phyloP scores from a whole-genome alignment of 768 basidiomycete genomes.

The Hericium erinaceus region DNA sequence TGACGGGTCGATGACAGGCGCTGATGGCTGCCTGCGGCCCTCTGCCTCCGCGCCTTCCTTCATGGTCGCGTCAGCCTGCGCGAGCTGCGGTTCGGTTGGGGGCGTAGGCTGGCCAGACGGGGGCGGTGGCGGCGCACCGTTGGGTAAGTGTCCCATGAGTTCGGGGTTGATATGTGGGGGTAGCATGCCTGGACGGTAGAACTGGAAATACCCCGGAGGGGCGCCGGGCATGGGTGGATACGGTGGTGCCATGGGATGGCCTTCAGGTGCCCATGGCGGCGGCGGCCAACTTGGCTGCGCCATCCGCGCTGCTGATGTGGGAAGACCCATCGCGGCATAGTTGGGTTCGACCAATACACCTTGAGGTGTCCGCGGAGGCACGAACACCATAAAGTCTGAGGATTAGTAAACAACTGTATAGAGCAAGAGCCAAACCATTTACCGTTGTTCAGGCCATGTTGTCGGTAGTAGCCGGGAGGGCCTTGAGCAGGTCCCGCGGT shows the following conservation, averaged over 20 bases:
- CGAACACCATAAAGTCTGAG: conserved; percentile 8
- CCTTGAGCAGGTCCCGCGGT: conserved; percentile 28
- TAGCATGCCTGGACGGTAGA: conserved; percentile 13
- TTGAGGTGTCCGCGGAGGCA: conserved; percentile 23
- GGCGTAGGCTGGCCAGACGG: neutral
- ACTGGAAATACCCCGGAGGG: conserved; percentile 8
- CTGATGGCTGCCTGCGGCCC: conserved; percentile 8
- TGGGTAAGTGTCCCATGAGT: conserved; percentile 8
- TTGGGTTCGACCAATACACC: conserved; percentile 34
- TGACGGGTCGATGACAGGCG: conserved; percentile 31
- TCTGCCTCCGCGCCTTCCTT: neutral
- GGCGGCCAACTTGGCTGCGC: conserved; percentile 22
- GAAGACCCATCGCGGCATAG: conserved; percentile 33
- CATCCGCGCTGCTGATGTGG: conserved; percentile 42
- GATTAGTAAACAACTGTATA: neutral
- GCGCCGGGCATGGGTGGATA: conserved; percentile 10
- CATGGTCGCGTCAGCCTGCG: conserved; percentile 1
- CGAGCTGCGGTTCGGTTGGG: conserved; percentile 4
- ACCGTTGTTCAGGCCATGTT: conserved; percentile 47
- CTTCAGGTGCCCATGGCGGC: conserved; percentile 30
- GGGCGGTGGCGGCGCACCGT: conserved; percentile 2
- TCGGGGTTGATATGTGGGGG: conserved; percentile 14
- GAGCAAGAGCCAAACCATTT: conserved; percentile 9
- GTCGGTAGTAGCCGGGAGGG: conserved; percentile 58
- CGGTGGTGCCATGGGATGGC: conserved; percentile 9